These are phyloP conservation scores for Boletellus ananas DNA, from an alignment of 768 basidiomycete genomes.

Conservation along the genomic window DNA sequence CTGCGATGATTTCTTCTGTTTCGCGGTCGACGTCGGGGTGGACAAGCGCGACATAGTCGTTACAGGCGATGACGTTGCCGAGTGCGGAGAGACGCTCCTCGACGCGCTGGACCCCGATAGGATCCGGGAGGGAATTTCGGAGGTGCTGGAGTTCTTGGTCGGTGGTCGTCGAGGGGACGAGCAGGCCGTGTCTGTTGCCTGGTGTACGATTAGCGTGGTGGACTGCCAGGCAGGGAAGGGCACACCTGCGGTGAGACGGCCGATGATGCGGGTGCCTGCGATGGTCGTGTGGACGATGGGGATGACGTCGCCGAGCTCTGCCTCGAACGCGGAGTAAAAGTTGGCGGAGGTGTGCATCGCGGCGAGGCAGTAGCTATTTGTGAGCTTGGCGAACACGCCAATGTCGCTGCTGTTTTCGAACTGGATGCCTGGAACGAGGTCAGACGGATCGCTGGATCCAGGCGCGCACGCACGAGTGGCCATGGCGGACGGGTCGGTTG, in stretches of 20 bases:
- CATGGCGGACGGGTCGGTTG: slow-evolving; percentile 37
- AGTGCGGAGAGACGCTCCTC: slow-evolving; percentile 97
- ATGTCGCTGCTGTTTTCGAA: slow-evolving; percentile 95
- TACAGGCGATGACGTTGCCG: slow-evolving; percentile 97
- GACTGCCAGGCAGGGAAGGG: fast-evolving
- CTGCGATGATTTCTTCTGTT: slow-evolving; percentile 99
- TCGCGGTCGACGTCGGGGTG: slow-evolving; percentile 98
- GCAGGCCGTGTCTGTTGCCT: slow-evolving; percentile 96
- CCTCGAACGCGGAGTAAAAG: slow-evolving; percentile 97
- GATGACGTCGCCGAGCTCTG: slow-evolving; percentile 87
- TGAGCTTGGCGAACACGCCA: slow-evolving; percentile 96
- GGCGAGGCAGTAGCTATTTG: slow-evolving; percentile 95
- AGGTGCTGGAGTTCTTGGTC: slow-evolving; percentile 99
- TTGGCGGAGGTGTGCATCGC: slow-evolving; percentile 94
- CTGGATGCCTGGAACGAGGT: slow-evolving; percentile 60
- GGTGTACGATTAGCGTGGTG: neutral
- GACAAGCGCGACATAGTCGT: slow-evolving; percentile 98
- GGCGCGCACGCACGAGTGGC: slow-evolving; percentile 55
- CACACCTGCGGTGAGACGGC: slow-evolving; percentile 85
- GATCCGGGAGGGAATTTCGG: slow-evolving; percentile 89
- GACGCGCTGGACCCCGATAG: slow-evolving; percentile 92
- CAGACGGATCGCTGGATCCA: neutral
- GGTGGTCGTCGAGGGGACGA: slow-evolving; percentile 92
- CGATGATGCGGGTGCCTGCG: slow-evolving; percentile 90
- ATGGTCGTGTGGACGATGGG: slow-evolving; percentile 97